Conservation (phyloP, 495 filamentous ascomycete genomes). For the Penicillium goetzii region DNA sequence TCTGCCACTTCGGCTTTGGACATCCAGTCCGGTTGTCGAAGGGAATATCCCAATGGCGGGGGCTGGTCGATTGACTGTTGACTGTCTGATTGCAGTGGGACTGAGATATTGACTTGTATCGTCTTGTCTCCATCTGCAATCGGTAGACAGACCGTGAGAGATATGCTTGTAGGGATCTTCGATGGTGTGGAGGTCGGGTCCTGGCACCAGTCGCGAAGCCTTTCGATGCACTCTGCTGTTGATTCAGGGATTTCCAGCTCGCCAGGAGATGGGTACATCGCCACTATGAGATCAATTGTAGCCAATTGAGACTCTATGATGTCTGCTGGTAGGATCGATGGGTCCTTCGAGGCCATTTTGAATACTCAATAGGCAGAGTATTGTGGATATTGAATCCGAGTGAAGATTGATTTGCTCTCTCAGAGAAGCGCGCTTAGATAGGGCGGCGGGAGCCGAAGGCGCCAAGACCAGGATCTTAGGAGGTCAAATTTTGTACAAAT, state of each 20-base stretch:
- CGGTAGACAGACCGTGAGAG: conserved; percentile 34
- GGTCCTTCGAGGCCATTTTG: conserved; percentile 25
- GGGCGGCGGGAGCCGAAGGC: neutral
- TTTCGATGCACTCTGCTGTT: conserved; percentile 37
- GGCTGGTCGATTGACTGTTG: conserved; percentile 29
- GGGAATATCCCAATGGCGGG: conserved; percentile 34
- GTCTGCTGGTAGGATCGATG: conserved; percentile 18
- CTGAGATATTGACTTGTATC: conserved; percentile 41
- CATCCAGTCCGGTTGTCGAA: conserved; percentile 50
- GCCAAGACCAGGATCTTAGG: neutral
- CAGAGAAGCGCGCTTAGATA: neutral
- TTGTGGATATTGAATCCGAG: conserved; percentile 2
- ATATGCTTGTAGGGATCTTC: conserved; percentile 30
- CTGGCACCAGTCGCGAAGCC: conserved; percentile 39
- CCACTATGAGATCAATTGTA: conserved; percentile 39
- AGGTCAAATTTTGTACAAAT: too few species aligned
- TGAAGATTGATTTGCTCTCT: neutral
- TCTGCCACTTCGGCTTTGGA: conserved; percentile 42
- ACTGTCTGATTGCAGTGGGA: conserved; percentile 34
- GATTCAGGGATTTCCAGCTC: conserved; percentile 43
- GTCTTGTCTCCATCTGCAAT: conserved; percentile 32
- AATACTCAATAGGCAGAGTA: neutral
- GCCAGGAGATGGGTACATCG: conserved; percentile 42
- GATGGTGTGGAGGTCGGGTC: conserved; percentile 20
- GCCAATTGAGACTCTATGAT: conserved; percentile 43